phyloP scores from a whole-genome alignment of 1,284 basidiomycete species.

The Polyporus tsugae region DNA sequence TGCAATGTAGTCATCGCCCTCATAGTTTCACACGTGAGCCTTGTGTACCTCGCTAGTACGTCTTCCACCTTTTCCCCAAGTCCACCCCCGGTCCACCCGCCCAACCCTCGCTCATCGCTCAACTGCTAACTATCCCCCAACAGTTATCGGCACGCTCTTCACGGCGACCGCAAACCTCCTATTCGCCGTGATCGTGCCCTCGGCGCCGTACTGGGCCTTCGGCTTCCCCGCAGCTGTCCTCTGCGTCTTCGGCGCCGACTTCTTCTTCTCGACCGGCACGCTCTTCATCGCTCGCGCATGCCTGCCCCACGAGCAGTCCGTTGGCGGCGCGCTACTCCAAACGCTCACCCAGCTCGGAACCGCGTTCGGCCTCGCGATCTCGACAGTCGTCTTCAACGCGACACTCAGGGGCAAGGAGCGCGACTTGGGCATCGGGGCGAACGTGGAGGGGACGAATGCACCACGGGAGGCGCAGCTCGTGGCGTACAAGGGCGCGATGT shows the following conservation, averaged over 20 bases:
- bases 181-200: constrained; percentile 74
- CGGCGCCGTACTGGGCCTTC: constrained; percentile 78
- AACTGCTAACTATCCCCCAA: neutral
- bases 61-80: too few species aligned
- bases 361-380: constrained; percentile 78
- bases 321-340: constrained; percentile 81
- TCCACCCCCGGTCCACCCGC: too few species aligned
- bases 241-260: constrained; percentile 81
- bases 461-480: constrained; percentile 47
- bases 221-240: constrained; percentile 83
- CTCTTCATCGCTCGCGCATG: constrained; percentile 80
- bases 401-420: constrained; percentile 47
- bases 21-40: constrained; percentile 62
- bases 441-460: constrained; percentile 22
- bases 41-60: constrained; percentile 65
- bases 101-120: neutral
- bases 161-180: constrained; percentile 75
- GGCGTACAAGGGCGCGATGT: constrained; percentile 71
- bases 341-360: constrained; percentile 83
- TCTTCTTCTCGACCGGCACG: constrained; percentile 78
- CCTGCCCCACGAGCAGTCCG: constrained; percentile 77
- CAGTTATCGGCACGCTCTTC: constrained; percentile 66
- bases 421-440: constrained; percentile 43
- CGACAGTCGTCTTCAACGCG: constrained; percentile 75
- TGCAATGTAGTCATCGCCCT: constrained; percentile 77